Evolutionary conservation across 2,329 filamentous ascomycete species (phyloP), one percentile per base, ranked within the genome.

Genomic region (Dothistroma pini): DNA sequence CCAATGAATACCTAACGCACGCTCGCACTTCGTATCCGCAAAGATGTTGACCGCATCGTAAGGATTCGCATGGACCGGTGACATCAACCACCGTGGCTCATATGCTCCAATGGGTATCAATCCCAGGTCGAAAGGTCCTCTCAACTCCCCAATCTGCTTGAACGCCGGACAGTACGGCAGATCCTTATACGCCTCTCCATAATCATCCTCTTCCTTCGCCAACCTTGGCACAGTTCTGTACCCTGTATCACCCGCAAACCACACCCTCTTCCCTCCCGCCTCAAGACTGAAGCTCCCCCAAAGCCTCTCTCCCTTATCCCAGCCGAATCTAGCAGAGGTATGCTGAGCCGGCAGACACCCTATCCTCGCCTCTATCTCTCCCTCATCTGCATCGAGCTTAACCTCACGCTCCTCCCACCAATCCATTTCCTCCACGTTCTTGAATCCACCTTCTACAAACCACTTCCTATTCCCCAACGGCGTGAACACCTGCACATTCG

Each of bases 91-190:
- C 25, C 90, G 82, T 0, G 89, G 90, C 61, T 85, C 81, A 75
- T 97, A 97, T 1, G 93, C 93, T 57, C 93, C 93, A 68, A 97
- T 97, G 44, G 93, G 93, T 66, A 97, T 95, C 58, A 97, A 78
- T 0, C 93, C 93, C 7, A 97, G 83, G 74, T 97, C 91, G 70
- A 97, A 96, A 0, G 91, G 91, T 0, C 93, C 93, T 35, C 91
- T 83, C 56, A 88, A 82, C 16, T 86, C 78, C 63, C 93, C 93
- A 64, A 97, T 92, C 74, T 96, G 83, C 64, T 85, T 84, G 78
- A 97, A 97, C 54, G 92, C 91, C 8, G 93, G 93, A 72, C 90
- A 96, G 22, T 81, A 78, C 4, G 93, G 91, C 56, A 87, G 79
- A 16, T 86, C 79, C 21, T 64, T 54, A 69, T 87, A 86, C 61